phyloP scores from a whole-genome alignment of 805 yeast species.

The Kazachstania kunashirensis region DNA sequence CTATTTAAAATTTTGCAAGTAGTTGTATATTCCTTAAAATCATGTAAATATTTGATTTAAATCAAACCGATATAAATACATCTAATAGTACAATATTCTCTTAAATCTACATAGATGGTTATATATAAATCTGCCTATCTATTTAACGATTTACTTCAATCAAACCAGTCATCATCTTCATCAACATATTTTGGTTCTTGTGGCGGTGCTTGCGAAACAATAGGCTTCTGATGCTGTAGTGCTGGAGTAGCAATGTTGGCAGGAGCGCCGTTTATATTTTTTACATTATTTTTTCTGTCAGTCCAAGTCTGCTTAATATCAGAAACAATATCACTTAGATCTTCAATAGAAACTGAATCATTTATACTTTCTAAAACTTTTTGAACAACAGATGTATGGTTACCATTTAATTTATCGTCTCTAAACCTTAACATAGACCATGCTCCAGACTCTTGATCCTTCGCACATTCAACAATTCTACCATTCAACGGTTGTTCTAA shows the following conservation, averaged over 20 bases:
- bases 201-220: background rate
- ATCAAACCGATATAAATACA: background rate
- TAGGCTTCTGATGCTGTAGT: conserved; percentile 4
- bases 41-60: conserved; percentile 5
- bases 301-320: conserved; percentile 56
- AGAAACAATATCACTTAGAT: conserved; percentile 49
- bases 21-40: background rate
- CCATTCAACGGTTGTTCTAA: conserved; percentile 78
- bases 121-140: too few species aligned
- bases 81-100: background rate
- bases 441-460: conserved; percentile 46
- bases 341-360: conserved; percentile 78
- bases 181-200: conserved; percentile 23
- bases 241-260: background rate
- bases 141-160: too few species aligned
- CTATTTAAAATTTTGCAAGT: background rate
- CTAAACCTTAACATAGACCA: conserved; percentile 87
- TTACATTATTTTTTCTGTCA: conserved; percentile 33
- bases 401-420: conserved; percentile 86
- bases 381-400: conserved; percentile 70
- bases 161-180: conserved; percentile 30
- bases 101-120: too few species aligned
- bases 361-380: conserved; percentile 76
- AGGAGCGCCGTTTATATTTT: background rate
- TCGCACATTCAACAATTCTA: conserved; percentile 76